phyloP scores from a whole-genome alignment of 768 basidiomycete genomes.

The Suillus subluteus region DNA sequence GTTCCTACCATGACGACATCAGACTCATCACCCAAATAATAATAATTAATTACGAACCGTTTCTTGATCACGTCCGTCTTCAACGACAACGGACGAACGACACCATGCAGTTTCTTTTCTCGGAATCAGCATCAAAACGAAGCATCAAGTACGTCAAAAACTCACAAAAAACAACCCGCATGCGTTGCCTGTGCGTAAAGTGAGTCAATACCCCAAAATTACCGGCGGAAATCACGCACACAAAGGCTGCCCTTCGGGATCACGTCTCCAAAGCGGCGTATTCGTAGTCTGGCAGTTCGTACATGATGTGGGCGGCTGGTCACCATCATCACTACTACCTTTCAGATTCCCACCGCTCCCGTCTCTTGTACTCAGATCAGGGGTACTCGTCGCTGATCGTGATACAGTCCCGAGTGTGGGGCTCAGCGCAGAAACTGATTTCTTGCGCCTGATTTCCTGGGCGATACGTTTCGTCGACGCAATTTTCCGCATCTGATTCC shows the following conservation, averaged over 20 bases:
- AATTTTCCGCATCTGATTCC: slow-evolving; percentile 56
- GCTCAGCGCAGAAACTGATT: slow-evolving; percentile 37
- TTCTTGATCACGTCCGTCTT: slow-evolving; percentile 99
- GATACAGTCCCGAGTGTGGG: slow-evolving; percentile 35
- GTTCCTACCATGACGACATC: slow-evolving; percentile 50
- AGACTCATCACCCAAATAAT: slow-evolving; percentile 1
- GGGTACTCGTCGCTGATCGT: slow-evolving; percentile 67
- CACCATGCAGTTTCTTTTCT: slow-evolving; percentile 89
- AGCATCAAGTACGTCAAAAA: slow-evolving; percentile 23
- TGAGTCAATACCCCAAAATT: slow-evolving; percentile 8
- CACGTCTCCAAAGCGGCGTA: slow-evolving; percentile 90
- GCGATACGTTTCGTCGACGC: slow-evolving; percentile 64
- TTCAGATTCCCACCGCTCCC: slow-evolving; percentile 37
- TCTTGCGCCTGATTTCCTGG: slow-evolving; percentile 59
- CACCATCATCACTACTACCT: slow-evolving; percentile 63
- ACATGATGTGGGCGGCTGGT: slow-evolving; percentile 79
- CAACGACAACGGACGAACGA: slow-evolving; percentile 89
- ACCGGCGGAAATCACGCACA: slow-evolving; percentile 53
- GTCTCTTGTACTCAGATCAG: slow-evolving; percentile 50
- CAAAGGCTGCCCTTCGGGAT: slow-evolving; percentile 90
- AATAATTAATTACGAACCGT: slow-evolving; percentile 50
- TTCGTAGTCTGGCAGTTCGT: slow-evolving; percentile 96
- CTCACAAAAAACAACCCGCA: slow-evolving; percentile 92
- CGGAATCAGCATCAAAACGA: slow-evolving; percentile 17
- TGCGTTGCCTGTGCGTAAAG: slow-evolving; percentile 65